These are phyloP conservation scores for Candida saitoana DNA, from an alignment of 805 yeast species.

Conservation along the genomic window DNA sequence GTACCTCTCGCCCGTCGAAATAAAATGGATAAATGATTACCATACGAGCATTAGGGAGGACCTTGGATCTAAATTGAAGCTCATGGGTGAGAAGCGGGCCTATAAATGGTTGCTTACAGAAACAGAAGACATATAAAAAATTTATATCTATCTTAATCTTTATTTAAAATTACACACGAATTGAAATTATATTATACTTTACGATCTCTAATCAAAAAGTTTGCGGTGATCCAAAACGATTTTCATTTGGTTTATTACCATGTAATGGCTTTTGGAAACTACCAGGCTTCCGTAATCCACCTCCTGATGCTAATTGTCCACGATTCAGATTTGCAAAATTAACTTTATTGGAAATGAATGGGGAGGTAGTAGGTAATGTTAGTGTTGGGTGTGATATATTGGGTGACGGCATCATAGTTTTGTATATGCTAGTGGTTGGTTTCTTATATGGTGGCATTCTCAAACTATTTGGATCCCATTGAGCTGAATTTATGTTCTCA, in stretches of 20 bases:
- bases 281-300: constrained; percentile 29
- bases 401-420: not conserved
- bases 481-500: not conserved
- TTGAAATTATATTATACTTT: constrained; percentile 12
- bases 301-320: not conserved
- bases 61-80: constrained; percentile 41
- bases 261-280: constrained; percentile 30
- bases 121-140: constrained; percentile 36
- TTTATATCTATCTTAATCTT: constrained; percentile 2
- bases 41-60: constrained; percentile 30
- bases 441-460: constrained; percentile 25
- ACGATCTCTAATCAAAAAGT: constrained; percentile 14
- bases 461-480: constrained; percentile 11
- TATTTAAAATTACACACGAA: not conserved
- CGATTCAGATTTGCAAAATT: constrained; percentile 10
- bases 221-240: constrained; percentile 22
- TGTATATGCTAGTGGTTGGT: constrained; percentile 8
- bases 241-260: constrained; percentile 13
- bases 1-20: constrained; percentile 27
- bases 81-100: constrained; percentile 54
- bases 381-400: constrained; percentile 15
- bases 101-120: constrained; percentile 70
- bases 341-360: constrained; percentile 28
- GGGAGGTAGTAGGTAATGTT: constrained; percentile 20
- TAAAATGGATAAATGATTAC: constrained; percentile 38